These are phyloP conservation scores for Penicillium fimorum DNA, from an alignment of 495 filamentous ascomycete species.

Conservation along the genomic window DNA sequence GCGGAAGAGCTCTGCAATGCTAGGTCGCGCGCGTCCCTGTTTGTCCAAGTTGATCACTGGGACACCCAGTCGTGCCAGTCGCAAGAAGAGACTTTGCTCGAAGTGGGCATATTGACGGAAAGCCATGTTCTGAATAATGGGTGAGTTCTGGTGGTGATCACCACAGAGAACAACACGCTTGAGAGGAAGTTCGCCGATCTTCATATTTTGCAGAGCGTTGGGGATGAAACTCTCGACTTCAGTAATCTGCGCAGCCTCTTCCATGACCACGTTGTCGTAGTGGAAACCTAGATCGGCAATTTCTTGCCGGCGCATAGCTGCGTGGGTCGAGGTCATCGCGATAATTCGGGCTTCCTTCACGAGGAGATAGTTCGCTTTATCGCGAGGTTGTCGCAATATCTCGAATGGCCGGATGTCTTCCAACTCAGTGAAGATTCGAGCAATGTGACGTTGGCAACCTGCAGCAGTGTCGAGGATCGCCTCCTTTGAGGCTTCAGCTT, in stretches of 20 bases:
- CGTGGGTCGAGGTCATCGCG: constrained; percentile 98
- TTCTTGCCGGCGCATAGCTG: constrained; percentile 92
- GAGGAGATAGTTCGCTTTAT: constrained; percentile 93
- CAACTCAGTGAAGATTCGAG: constrained; percentile 88
- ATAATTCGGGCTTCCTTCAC: constrained; percentile 94
- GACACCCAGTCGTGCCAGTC: constrained; percentile 85
- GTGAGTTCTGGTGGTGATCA: constrained; percentile 95
- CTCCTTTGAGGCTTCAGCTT: constrained; percentile 60
- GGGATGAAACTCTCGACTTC: constrained; percentile 98
- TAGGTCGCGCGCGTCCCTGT: constrained; percentile 84
- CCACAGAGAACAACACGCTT: constrained; percentile 91
- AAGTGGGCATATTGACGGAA: constrained; percentile 95
- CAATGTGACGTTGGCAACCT: constrained; percentile 88
- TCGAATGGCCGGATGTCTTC: constrained; percentile 95
- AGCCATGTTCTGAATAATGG: constrained; percentile 93
- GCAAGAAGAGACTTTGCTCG: constrained; percentile 90
- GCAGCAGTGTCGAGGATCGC: constrained; percentile 70
- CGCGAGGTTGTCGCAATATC: constrained; percentile 79
- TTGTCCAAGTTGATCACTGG: constrained; percentile 87
- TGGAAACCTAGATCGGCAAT: constrained; percentile 91
- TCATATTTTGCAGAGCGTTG: constrained; percentile 76
- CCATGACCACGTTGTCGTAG: constrained; percentile 98
- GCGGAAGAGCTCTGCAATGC: constrained; percentile 84
- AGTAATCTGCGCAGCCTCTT: constrained; percentile 97
- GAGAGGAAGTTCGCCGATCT: constrained; percentile 68